A percentile compares a stretch with the other conserved stretches of the same genome.
Evolutionary conservation across 306 rosid genomes (phyloP).

Genomic region (Abrus pulchellus): DNA sequence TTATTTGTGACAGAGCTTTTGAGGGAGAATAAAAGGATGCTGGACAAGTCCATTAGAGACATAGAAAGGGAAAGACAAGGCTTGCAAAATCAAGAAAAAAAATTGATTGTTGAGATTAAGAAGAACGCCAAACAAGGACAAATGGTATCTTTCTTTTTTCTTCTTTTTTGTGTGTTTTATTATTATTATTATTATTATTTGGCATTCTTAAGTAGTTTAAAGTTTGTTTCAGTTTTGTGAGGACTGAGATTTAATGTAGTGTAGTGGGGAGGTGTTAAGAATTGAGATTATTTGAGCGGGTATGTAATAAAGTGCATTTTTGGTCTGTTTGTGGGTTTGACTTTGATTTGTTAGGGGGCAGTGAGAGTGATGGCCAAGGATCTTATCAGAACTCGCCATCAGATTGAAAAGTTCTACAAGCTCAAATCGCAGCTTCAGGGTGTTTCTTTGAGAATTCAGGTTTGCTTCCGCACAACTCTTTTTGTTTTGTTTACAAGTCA

Average conservation of each 20-base stretch:
- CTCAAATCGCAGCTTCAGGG: constrained; percentile 95
- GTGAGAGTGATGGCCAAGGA: constrained; percentile 94
- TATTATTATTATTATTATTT: constrained; percentile 1
- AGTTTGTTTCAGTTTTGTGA: constrained; percentile 10
- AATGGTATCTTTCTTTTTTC: constrained; percentile 61
- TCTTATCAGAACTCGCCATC: constrained; percentile 92
- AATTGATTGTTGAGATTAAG: constrained; percentile 84
- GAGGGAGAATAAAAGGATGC: constrained; percentile 92
- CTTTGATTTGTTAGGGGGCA: constrained; percentile 67
- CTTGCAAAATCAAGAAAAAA: constrained; percentile 84
- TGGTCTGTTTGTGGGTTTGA: constrained; percentile 35
- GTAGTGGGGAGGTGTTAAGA: constrained; percentile 10
- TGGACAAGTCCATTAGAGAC: constrained; percentile 88
- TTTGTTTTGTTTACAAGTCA: not conserved
- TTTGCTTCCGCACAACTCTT: constrained; percentile 44
- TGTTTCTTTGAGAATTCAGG: constrained; percentile 88
- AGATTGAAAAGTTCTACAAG: constrained; percentile 87
- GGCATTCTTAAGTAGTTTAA: constrained; percentile 14
- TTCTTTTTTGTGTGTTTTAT: not conserved
- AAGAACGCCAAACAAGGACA: constrained; percentile 95
- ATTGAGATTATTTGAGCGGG: constrained; percentile 1
- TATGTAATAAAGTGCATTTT: constrained; percentile 9
- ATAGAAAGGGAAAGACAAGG: constrained; percentile 86
- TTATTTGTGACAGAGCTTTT: constrained; percentile 64
- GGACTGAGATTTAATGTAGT: constrained; percentile 24